Evolutionary conservation across 2,329 filamentous ascomycete species (phyloP), one percentile per base, ranked within the genome.

Genomic region (Corniculantispora saksenae): DNA sequence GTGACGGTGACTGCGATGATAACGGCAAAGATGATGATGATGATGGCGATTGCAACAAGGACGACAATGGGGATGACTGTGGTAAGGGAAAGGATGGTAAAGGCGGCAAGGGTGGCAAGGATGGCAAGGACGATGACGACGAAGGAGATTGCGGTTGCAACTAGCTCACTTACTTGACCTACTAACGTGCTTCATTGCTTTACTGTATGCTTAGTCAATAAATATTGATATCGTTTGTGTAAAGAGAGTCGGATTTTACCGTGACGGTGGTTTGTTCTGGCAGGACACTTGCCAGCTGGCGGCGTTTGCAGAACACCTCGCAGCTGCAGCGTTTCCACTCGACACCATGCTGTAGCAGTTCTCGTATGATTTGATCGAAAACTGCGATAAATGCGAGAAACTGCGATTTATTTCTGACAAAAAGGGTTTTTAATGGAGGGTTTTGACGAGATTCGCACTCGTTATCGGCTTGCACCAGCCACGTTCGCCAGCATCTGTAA

Each of bases 381-480:
- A n/a, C n/a, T n/a, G n/a, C n/a, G n/a, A n/a, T n/a, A n/a, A n/a
- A n/a, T n/a, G n/a, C n/a, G n/a, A n/a, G n/a, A n/a, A n/a, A n/a
- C n/a, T n/a, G n/a, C n/a, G n/a, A n/a, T n/a, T n/a, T n/a, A n/a
- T n/a, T n/a, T n/a, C n/a, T n/a, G n/a, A n/a, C n/a, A n/a, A n/a
- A n/a, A n/a, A n/a, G n/a, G n/a, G n/a, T n/a, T n/a, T n/a, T n/a
- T n/a, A n/a, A 63, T 63, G 61, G 54, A 58, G 2, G 23, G 21
- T 12, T 23, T 61, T 13, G 71, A 73, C 45, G 72, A 74, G 17
- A 74, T 79, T 47, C 74, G 74, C 32, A 54, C 72, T 17, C 77
- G 77, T 3, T 78, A 79, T 68, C 72, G 71, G 57, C 68, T 79
- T 10, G 72, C 77, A 0, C 15, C 68, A 0, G 66, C 71, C 3